Evolutionary conservation across 768 basidiomycete genomes (phyloP).

Genomic region (Dentipellis fragilis): DNA sequence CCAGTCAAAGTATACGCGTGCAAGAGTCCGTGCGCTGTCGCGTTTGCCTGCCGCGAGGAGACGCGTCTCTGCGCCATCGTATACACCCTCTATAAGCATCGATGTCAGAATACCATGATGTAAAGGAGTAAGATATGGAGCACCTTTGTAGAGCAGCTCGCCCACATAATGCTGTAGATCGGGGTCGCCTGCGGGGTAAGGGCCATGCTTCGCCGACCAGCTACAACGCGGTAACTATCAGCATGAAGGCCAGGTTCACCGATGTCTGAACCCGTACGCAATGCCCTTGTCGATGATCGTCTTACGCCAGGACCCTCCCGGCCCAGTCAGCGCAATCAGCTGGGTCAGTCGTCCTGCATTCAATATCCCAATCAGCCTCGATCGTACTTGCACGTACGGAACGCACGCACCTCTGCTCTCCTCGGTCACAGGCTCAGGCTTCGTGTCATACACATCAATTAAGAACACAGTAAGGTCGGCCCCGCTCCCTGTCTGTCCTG

Average conservation of each 20-base stretch:
- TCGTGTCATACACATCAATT: slow-evolving; percentile 74
- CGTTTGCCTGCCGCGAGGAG: slow-evolving; percentile 79
- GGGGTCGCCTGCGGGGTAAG: slow-evolving; percentile 82
- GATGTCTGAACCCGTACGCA: slow-evolving; percentile 44
- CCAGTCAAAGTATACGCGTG: slow-evolving; percentile 86
- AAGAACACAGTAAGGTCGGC: slow-evolving; percentile 75
- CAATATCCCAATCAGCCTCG: too few species aligned
- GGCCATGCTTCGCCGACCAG: slow-evolving; percentile 75
- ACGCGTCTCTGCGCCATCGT: slow-evolving; percentile 70
- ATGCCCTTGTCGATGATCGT: slow-evolving; percentile 78
- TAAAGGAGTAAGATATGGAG: neutral
- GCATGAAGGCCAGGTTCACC: slow-evolving; percentile 3
- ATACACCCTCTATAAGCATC: slow-evolving; percentile 52
- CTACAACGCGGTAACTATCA: slow-evolving; percentile 29
- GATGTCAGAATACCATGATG: neutral
- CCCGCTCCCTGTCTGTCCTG: slow-evolving; percentile 82
- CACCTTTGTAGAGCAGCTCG: slow-evolving; percentile 79
- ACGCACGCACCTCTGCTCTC: slow-evolving; percentile 63
- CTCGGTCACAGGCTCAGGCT: slow-evolving; percentile 61
- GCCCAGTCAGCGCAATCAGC: slow-evolving; percentile 77
- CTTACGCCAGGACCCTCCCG: slow-evolving; percentile 81
- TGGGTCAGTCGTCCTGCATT: slow-evolving; percentile 75
- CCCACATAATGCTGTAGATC: slow-evolving; percentile 86
- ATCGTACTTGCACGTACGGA: too few species aligned
- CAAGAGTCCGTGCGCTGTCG: slow-evolving; percentile 80